Evolutionary conservation across 2,329 filamentous ascomycete genomes (phyloP).

Genomic region (Colletotrichum graminicola): DNA sequence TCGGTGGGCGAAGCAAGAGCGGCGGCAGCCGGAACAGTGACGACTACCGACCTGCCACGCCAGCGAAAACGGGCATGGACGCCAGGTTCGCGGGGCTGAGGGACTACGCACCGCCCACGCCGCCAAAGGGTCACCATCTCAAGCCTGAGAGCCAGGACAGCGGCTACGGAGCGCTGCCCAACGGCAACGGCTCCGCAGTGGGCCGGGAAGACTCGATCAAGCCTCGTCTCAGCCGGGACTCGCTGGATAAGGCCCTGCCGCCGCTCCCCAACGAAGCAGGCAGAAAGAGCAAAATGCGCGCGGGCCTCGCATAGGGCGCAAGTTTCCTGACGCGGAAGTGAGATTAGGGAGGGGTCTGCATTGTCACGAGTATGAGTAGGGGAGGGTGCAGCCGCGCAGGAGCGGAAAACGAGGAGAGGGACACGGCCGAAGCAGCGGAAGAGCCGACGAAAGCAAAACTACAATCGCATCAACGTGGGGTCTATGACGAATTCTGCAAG

Average conservation of each 20-base stretch:
- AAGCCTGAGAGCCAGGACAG: constrained; percentile 64
- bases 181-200: constrained; percentile 49
- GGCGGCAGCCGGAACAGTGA: constrained; percentile 66
- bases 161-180: constrained; percentile 55
- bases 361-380: constrained; percentile 10
- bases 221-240: constrained; percentile 63
- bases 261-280: constrained; percentile 59
- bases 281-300: constrained; percentile 37
- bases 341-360: constrained; percentile 2
- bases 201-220: constrained; percentile 49
- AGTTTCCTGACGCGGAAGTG: constrained; percentile 8
- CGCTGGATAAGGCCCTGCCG: constrained; percentile 71
- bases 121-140: constrained; percentile 57
- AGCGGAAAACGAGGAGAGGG: constrained; percentile 8
- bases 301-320: constrained; percentile 35
- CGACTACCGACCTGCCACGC: constrained; percentile 55
- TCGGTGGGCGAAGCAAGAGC: constrained; percentile 69
- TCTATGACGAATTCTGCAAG: constrained; percentile 41
- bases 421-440: constrained; percentile 18
- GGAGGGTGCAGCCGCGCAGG: not conserved
- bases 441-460: constrained; percentile 15
- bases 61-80: constrained; percentile 55
- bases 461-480: constrained; percentile 40
- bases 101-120: constrained; percentile 58
- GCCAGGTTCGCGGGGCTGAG: constrained; percentile 41